Evolutionary conservation across 306 rosid species (phyloP).

Genomic region (Fagus sylvatica): DNA sequence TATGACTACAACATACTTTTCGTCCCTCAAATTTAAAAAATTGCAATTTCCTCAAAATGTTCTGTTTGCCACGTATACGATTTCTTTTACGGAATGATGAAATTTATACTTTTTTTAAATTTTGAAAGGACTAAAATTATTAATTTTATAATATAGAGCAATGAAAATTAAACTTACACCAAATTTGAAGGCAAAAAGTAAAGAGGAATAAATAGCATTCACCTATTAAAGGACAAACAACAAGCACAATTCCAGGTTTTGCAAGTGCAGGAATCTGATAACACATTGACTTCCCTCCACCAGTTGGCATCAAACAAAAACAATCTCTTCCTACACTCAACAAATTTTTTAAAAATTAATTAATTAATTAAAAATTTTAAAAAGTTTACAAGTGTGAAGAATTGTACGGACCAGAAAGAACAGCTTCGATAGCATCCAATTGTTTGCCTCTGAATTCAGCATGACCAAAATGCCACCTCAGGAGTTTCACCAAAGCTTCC

Average conservation of each 20-base stretch:
- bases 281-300: constrained; percentile 97
- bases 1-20: background rate
- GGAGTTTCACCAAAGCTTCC: constrained; percentile 74
- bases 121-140: too few relatives aligned
- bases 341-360: background rate
- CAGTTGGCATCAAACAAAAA: constrained; percentile 97
- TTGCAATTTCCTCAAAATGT: too few relatives aligned
- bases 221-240: constrained; percentile 94
- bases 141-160: constrained; percentile 38
- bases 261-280: constrained; percentile 90
- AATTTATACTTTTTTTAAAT: constrained; percentile 28
- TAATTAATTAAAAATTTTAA: background rate
- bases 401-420: constrained; percentile 56
- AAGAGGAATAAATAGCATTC: constrained; percentile 31
- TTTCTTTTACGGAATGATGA: too few relatives aligned
- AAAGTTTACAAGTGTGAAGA: background rate
- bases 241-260: constrained; percentile 75
- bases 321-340: constrained; percentile 69
- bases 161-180: too few relatives aligned
- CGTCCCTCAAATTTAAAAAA: too few relatives aligned
- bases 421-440: constrained; percentile 80
- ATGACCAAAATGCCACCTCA: constrained; percentile 93
- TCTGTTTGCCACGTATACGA: too few relatives aligned
- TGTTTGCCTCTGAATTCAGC: constrained; percentile 79
- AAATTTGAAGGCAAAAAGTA: too few relatives aligned